Evolutionary conservation across 148 eudicot species (phyloP), one percentile per base, ranked within the genome.

Genomic region (Dianthus caryophyllus): DNA sequence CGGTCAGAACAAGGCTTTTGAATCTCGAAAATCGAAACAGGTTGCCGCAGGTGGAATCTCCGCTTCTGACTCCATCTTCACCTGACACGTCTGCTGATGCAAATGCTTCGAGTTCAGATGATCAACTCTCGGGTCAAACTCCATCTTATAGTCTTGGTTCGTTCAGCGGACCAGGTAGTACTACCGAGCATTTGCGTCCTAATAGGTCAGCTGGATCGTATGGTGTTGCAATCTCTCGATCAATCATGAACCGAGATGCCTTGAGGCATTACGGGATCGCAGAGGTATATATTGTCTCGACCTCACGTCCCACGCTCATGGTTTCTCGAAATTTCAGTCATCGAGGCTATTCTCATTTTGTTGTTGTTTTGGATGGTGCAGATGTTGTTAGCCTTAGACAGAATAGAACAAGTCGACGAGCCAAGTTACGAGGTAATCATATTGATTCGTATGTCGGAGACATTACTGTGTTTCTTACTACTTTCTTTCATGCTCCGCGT

Each of bases 391-490:
- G 92, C 95, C 1, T 83, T 94, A 41, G 96, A 88, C 67, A 84
- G 96, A 69, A 84, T 93, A 60, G 98, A 84, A 69, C 91, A 84
- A 71, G 87, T 85, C 72, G 91, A 85, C 59, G 95, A 83, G 76
- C 82, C 85, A 39, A 73, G 88, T 44, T 80, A 84, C 78, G 98
- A 90, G 96, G 98, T 94, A 86, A 27, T 27, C 10, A 18, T 66
- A 52, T 26, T 41, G 12, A 18, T 41, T 41, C 11, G 44, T 41
- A 41, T 4, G 44, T 41, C 44, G 11, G 1, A 41, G 11, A 33
- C 11, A 18, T 22, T 72, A 4, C 10, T 6, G 13, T 15, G 22
- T 36, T 17, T 43, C 50, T 0, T 36, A 12, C 29, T 5, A 10
- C 18, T 24, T 50, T 20, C n/a, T 13, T 51, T 66, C 18, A 10